Conservation (phyloP, 441 rosid genomes). For the Erodium texanum region DNA sequence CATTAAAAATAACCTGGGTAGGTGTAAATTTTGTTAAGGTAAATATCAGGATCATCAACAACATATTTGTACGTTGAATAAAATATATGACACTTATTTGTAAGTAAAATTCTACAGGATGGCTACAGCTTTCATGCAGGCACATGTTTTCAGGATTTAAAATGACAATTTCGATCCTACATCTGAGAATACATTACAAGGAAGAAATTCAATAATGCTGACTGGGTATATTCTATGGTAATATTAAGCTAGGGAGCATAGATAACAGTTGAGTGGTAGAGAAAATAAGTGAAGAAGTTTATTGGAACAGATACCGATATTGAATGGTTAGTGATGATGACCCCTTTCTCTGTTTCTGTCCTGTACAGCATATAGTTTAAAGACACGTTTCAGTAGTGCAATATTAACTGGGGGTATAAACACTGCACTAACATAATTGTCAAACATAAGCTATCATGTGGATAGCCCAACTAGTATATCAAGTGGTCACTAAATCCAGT, state of each 20-base stretch:
- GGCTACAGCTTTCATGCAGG: neutral
- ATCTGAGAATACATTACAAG: slow-evolving; percentile 5
- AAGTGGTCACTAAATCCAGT: no score
- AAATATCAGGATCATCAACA: slow-evolving; percentile 16
- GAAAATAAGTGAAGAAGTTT: neutral
- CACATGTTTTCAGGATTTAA: neutral
- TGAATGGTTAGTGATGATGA: slow-evolving; percentile 82
- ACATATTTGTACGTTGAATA: slow-evolving; percentile 14
- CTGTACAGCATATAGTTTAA: slow-evolving; percentile 35
- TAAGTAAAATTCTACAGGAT: neutral
- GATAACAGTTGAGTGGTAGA: neutral
- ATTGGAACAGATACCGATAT: slow-evolving; percentile 42
- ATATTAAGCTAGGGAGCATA: slow-evolving; percentile 4
- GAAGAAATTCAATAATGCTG: neutral
- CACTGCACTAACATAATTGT: neutral
- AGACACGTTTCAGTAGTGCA: slow-evolving; percentile 15
- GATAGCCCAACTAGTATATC: no score
- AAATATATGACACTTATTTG: neutral
- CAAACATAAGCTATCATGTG: no score
- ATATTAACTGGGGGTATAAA: slow-evolving; percentile 6
- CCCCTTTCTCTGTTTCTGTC: slow-evolving; percentile 93
- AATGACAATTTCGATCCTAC: neutral
- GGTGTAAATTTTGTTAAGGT: slow-evolving; percentile 15
- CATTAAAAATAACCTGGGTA: slow-evolving; percentile 86
- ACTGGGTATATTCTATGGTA: neutral